Conservation (phyloP, 768 basidiomycete species). For the Calocera cornea region DNA sequence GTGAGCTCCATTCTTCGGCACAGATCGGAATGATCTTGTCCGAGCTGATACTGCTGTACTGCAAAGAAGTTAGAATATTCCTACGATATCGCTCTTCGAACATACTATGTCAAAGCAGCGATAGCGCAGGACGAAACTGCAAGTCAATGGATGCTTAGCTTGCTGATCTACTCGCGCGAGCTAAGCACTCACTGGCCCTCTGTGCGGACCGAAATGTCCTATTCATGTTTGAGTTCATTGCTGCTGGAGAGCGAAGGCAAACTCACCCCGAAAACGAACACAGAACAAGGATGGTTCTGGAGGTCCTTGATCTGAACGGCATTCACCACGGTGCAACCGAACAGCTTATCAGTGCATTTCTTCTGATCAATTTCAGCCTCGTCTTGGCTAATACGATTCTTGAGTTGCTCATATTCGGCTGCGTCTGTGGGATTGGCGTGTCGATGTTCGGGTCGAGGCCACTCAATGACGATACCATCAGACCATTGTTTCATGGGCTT, state of each 20-base stretch:
- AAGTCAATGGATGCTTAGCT: background rate
- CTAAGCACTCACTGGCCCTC: constrained; percentile 33
- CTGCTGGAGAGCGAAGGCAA: constrained; percentile 7
- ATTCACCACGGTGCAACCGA: constrained; percentile 49
- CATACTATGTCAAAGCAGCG: constrained; percentile 44
- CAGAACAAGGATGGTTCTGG: constrained; percentile 41
- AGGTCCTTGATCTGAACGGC: constrained; percentile 37
- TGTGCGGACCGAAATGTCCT: constrained; percentile 60
- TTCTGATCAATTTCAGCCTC: background rate
- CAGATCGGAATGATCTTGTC: constrained; percentile 31
- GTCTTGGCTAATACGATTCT: background rate
- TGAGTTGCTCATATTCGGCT: constrained; percentile 3
- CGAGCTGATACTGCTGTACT: constrained; percentile 13
- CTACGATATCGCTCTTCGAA: background rate
- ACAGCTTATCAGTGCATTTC: constrained; percentile 33
- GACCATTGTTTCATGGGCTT: constrained; percentile 3
- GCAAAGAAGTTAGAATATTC: background rate
- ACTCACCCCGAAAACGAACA: constrained; percentile 55
- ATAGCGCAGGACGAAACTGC: constrained; percentile 49
- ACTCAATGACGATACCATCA: background rate
- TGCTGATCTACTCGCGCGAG: background rate
- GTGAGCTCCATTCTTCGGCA: constrained; percentile 51
- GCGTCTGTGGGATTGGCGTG: constrained; percentile 1
- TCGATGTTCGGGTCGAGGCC: background rate
- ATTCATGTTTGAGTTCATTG: background rate